Evolutionary conservation across 805 yeast genomes (phyloP).

Genomic region (Starmerella riodocensis): DNA sequence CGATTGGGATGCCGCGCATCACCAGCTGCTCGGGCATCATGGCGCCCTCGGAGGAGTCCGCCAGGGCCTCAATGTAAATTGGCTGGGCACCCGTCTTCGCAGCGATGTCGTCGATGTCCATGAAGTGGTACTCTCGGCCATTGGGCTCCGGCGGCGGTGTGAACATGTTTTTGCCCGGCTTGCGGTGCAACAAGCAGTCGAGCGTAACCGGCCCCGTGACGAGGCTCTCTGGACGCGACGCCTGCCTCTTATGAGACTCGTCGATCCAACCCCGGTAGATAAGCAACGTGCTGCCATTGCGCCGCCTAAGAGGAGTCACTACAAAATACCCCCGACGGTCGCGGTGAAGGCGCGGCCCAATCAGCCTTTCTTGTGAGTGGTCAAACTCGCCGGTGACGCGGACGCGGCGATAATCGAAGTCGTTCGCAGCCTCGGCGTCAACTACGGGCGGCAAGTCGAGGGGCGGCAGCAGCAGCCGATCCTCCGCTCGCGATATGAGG

Average conservation of each 20-base stretch:
- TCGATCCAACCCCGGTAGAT: constrained; percentile 91
- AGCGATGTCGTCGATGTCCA: constrained; percentile 76
- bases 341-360: constrained; percentile 75
- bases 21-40: constrained; percentile 40
- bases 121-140: constrained; percentile 57
- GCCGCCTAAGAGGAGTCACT: constrained; percentile 69
- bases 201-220: constrained; percentile 63
- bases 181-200: constrained; percentile 58
- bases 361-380: constrained; percentile 75
- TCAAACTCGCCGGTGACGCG: constrained; percentile 64
- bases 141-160: constrained; percentile 60
- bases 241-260: constrained; percentile 41
- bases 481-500: constrained; percentile 71
- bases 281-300: constrained; percentile 63
- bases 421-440: constrained; percentile 50
- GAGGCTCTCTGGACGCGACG: constrained; percentile 47
- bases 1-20: constrained; percentile 81
- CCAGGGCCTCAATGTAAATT: constrained; percentile 60
- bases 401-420: constrained; percentile 74
- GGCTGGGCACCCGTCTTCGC: constrained; percentile 52
- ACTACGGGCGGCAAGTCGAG: constrained; percentile 47
- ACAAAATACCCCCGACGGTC: constrained; percentile 65
- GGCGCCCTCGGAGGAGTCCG: constrained; percentile 33
- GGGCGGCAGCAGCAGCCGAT: constrained; percentile 60
- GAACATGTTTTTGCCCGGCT: constrained; percentile 50